Evolutionary conservation across 2,329 filamentous ascomycete species (phyloP).

Genomic region (Ophiocordyceps australis): DNA sequence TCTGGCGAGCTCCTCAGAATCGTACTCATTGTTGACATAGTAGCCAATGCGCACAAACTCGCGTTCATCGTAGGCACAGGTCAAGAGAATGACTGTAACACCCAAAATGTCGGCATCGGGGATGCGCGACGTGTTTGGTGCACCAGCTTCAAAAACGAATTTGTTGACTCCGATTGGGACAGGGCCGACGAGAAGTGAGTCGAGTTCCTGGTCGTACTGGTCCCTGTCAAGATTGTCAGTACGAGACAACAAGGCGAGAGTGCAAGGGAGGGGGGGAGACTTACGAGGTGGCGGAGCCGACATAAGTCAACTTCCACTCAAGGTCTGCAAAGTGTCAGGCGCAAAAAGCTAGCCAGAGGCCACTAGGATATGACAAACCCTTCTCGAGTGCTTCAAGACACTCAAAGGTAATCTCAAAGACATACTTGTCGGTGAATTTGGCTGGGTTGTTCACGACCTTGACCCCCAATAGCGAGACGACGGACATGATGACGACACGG

Average conservation of each 20-base stretch:
- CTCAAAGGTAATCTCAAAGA: slow-evolving; percentile 98
- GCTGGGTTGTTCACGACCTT: slow-evolving; percentile 96
- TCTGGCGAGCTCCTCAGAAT: slow-evolving; percentile 70
- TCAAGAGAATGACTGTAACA: slow-evolving; percentile 91
- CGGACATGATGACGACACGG: slow-evolving; percentile 48
- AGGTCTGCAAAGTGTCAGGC: slow-evolving; percentile 45
- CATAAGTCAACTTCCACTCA: slow-evolving; percentile 98
- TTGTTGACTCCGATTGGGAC: slow-evolving; percentile 97
- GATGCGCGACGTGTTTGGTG: slow-evolving; percentile 78
- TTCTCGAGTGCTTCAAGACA: slow-evolving; percentile 90
- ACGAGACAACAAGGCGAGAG: slow-evolving; percentile 4
- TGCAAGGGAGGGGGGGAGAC: slow-evolving; percentile 14
- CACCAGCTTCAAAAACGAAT: slow-evolving; percentile 91
- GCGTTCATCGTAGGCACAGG: slow-evolving; percentile 87
- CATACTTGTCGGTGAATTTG: slow-evolving; percentile 78
- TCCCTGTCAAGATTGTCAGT: slow-evolving; percentile 36
- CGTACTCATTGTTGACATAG: slow-evolving; percentile 99
- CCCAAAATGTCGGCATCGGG: slow-evolving; percentile 90
- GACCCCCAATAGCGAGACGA: slow-evolving; percentile 89
- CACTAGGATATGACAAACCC: slow-evolving; percentile 30
- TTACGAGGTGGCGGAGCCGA: slow-evolving; percentile 93
- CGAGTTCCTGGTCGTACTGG: slow-evolving; percentile 96
- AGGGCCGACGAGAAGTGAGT: slow-evolving; percentile 90
- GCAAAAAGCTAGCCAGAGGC: not conserved
- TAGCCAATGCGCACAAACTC: slow-evolving; percentile 98